These are phyloP conservation scores for Basidiobolus meristosporus DNA, from an alignment of 371 early-diverging fungal genomes.

Conservation along the genomic window DNA sequence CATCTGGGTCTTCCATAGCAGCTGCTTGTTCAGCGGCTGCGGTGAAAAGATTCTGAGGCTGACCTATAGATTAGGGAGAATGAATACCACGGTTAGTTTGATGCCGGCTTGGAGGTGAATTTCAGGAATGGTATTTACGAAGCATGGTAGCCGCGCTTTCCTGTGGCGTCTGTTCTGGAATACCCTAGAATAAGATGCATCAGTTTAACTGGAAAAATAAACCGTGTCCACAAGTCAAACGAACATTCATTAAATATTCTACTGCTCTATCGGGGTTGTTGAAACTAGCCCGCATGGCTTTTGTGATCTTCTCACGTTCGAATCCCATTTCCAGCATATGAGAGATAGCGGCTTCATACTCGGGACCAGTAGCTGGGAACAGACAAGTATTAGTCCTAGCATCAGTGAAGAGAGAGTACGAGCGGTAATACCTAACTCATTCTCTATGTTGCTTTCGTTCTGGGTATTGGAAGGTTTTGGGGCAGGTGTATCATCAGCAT, in stretches of 20 bases:
- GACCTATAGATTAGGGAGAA: slow-evolving; percentile 10
- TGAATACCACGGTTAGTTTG: too few relatives aligned
- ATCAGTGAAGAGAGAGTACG: too few relatives aligned
- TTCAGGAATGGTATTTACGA: slow-evolving; percentile 5
- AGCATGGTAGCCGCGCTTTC: too few relatives aligned
- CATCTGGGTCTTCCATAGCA: neutral
- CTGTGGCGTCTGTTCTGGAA: slow-evolving; percentile 14
- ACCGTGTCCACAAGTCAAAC: neutral
- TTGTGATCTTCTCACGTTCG: slow-evolving; percentile 61
- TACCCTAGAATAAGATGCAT: slow-evolving; percentile 16
- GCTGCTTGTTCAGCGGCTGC: slow-evolving; percentile 4
- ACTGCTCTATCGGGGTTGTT: slow-evolving; percentile 95
- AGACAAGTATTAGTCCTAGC: neutral
- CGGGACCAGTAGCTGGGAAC: slow-evolving; percentile 34
- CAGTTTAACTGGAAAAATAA: neutral
- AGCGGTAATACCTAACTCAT: neutral
- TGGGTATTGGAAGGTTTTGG: slow-evolving; percentile 2
- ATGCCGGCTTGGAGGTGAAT: slow-evolving; percentile 6
- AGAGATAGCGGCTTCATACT: slow-evolving; percentile 54
- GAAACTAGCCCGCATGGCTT: slow-evolving; percentile 87
- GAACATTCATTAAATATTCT: slow-evolving; percentile 82
- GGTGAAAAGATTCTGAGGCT: slow-evolving; percentile 3
- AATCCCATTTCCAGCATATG: slow-evolving; percentile 94
- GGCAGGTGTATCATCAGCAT: slow-evolving; percentile 2
- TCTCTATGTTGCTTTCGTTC: neutral